These are phyloP conservation scores for Xylaria telfairii DNA, from an alignment of 495 filamentous ascomycete species.

Conservation along the genomic window DNA sequence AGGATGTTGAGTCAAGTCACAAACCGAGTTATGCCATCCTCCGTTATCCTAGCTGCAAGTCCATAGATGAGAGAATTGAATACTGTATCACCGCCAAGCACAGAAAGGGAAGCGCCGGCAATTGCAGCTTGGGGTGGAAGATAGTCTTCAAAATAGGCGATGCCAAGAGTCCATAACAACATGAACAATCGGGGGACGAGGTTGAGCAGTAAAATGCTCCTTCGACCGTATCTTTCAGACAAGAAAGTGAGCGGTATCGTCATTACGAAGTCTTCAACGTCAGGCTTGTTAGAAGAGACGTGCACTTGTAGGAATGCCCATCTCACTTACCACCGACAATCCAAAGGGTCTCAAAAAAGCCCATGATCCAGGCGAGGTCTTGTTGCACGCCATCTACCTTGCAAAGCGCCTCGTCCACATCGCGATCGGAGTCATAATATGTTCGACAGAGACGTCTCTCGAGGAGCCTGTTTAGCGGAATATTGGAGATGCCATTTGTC, in stretches of 20 bases:
- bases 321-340: constrained; percentile 50
- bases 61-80: constrained; percentile 55
- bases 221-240: constrained; percentile 46
- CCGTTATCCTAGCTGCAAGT: constrained; percentile 47
- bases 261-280: constrained; percentile 53
- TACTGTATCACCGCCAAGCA: constrained; percentile 54
- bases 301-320: neutral
- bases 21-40: constrained; percentile 47
- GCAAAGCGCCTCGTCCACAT: constrained; percentile 52
- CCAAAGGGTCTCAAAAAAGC: constrained; percentile 51
- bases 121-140: constrained; percentile 47
- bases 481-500: constrained; percentile 50
- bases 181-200: constrained; percentile 46
- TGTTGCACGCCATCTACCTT: constrained; percentile 54
- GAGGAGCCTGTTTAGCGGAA: constrained; percentile 55
- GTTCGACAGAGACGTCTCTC: constrained; percentile 55
- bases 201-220: constrained; percentile 47
- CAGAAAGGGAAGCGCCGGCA: constrained; percentile 43
- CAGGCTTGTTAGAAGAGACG: constrained; percentile 21
- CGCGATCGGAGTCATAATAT: constrained; percentile 47
- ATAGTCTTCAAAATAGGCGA: constrained; percentile 47
- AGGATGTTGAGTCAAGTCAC: constrained; percentile 20
- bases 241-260: constrained; percentile 52
- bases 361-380: constrained; percentile 51
- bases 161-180: constrained; percentile 47